Conservation (phyloP, 768 basidiomycete genomes). For the Suillus plorans region DNA sequence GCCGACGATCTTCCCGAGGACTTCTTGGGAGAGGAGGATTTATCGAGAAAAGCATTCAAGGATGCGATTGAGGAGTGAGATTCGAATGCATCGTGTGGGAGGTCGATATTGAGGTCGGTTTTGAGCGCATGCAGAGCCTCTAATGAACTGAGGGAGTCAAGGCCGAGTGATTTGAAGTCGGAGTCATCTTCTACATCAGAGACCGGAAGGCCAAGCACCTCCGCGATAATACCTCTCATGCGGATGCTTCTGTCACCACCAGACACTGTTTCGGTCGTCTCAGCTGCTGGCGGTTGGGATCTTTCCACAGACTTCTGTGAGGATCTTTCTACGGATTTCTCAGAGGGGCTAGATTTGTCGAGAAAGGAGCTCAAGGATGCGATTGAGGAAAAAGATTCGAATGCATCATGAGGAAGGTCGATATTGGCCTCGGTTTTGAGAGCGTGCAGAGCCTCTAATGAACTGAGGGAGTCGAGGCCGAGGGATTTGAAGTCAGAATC, state of each 20-base stretch:
- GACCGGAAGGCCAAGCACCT: constrained; percentile 36
- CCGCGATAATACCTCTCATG: constrained; percentile 42
- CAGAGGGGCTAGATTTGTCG: background rate
- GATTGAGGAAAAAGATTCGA: constrained; percentile 41
- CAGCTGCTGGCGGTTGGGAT: background rate
- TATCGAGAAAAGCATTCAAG: constrained; percentile 17
- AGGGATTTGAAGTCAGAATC: constrained; percentile 47
- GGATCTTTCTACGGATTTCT: background rate
- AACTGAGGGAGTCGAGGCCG: constrained; percentile 64
- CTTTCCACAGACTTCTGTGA: background rate
- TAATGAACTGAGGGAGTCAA: constrained; percentile 66
- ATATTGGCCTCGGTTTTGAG: constrained; percentile 42
- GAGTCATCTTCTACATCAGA: constrained; percentile 40
- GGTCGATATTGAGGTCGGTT: constrained; percentile 37
- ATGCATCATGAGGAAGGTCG: constrained; percentile 44
- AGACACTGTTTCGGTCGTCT: constrained; percentile 19
- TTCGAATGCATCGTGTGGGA: constrained; percentile 47
- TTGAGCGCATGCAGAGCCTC: constrained; percentile 54
- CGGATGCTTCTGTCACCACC: constrained; percentile 23
- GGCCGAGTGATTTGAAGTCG: constrained; percentile 50
- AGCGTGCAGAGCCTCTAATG: constrained; percentile 57
- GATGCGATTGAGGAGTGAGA: constrained; percentile 37
- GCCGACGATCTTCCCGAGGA: background rate
- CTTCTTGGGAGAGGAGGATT: background rate
- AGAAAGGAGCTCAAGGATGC: constrained; percentile 15